phyloP scores from a whole-genome alignment of 805 yeast genomes.

The Pichia kluyveri region DNA sequence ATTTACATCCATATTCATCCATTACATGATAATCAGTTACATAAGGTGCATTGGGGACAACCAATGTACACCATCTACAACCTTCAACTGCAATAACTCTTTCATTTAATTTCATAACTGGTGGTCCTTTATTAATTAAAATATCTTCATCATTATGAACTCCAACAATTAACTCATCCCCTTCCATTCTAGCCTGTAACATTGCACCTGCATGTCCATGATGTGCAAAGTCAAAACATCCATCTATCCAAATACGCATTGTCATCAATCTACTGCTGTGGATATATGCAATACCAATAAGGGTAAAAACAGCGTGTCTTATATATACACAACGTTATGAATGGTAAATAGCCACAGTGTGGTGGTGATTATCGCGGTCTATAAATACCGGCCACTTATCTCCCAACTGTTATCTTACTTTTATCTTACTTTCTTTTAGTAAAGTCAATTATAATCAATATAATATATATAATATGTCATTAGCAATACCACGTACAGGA shows the following conservation, averaged over 20 bases:
- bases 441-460: not conserved
- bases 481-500: constrained; percentile 9
- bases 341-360: too few relatives aligned
- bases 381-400: too few relatives aligned
- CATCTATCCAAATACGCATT: constrained; percentile 84
- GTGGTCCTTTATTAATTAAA: constrained; percentile 76
- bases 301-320: too few relatives aligned
- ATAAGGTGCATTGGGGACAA: constrained; percentile 79
- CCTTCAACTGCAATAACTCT: constrained; percentile 79
- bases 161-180: constrained; percentile 71
- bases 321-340: too few relatives aligned
- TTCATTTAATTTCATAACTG: constrained; percentile 80
- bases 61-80: constrained; percentile 77
- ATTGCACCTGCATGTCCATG: constrained; percentile 98
- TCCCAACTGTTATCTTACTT: too few relatives aligned
- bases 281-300: too few relatives aligned
- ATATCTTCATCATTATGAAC: constrained; percentile 91
- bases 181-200: constrained; percentile 82
- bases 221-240: constrained; percentile 96
- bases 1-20: constrained; percentile 67
- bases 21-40: constrained; percentile 80
- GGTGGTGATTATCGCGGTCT: too few relatives aligned
- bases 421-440: not conserved
- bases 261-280: constrained; percentile 9
- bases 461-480: not conserved